A percentile compares a stretch with the other conserved stretches of the same genome.
Conservation (phyloP, 768 basidiomycete species). For the Mycena rosella region DNA sequence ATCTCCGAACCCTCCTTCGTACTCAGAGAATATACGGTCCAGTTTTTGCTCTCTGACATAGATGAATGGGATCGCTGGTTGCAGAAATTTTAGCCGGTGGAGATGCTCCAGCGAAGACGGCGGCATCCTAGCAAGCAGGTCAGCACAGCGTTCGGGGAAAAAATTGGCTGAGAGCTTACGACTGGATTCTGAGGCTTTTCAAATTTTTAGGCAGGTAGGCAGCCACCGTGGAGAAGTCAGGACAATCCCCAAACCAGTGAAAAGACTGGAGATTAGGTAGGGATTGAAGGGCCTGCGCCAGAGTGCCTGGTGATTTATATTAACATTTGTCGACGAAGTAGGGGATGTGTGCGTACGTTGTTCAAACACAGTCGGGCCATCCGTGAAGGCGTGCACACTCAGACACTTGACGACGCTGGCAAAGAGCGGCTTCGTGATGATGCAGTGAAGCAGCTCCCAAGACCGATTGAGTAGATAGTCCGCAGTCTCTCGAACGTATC, state of each 20-base stretch:
- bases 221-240: slow-evolving; percentile 46
- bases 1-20: slow-evolving; percentile 24
- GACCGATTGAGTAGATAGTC: slow-evolving; percentile 50
- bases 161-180: slow-evolving; percentile 39
- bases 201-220: slow-evolving; percentile 46
- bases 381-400: slow-evolving; percentile 52
- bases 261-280: slow-evolving; percentile 51
- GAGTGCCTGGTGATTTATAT: slow-evolving; percentile 43
- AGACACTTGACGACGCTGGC: slow-evolving; percentile 51
- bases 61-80: slow-evolving; percentile 49
- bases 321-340: neutral
- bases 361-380: slow-evolving; percentile 53
- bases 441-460: slow-evolving; percentile 56
- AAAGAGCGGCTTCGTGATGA: slow-evolving; percentile 49
- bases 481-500: slow-evolving; percentile 46
- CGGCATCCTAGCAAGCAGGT: slow-evolving; percentile 36
- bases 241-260: slow-evolving; percentile 53
- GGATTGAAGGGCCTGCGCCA: slow-evolving; percentile 48
- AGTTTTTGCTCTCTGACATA: slow-evolving; percentile 42
- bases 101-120: slow-evolving; percentile 45
- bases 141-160: neutral
- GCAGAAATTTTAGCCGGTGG: slow-evolving; percentile 40
- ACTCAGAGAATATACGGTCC: slow-evolving; percentile 33
- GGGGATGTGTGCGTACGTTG: slow-evolving; percentile 40
- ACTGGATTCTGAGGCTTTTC: slow-evolving; percentile 46